Evolutionary conservation across 768 basidiomycete species (phyloP).

Genomic region (Leccinum broughii): DNA sequence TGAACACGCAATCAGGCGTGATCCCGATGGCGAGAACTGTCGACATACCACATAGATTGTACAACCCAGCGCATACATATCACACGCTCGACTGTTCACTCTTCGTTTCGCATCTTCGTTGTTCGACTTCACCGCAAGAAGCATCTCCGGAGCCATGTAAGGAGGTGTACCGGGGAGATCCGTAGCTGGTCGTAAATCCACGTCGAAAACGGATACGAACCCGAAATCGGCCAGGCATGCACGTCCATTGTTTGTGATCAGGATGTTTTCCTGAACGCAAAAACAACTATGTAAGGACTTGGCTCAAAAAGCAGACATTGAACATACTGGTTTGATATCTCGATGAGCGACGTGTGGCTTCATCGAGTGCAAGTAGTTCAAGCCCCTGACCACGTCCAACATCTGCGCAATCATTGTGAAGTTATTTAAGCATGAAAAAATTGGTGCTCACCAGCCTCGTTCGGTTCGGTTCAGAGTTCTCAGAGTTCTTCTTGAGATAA

Average conservation of each 20-base stretch:
- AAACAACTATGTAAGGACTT: slow-evolving; percentile 2
- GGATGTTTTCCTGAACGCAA: slow-evolving; percentile 44
- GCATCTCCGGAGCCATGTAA: slow-evolving; percentile 32
- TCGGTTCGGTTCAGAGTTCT: slow-evolving; percentile 25
- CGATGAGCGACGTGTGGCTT: slow-evolving; percentile 36
- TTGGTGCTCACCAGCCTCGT: slow-evolving; percentile 32
- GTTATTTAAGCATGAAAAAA: background rate
- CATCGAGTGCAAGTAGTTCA: slow-evolving; percentile 44
- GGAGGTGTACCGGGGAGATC: slow-evolving; percentile 16
- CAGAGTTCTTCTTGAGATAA: slow-evolving; percentile 30
- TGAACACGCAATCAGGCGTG: background rate
- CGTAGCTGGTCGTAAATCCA: slow-evolving; percentile 12
- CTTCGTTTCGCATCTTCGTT: slow-evolving; percentile 3
- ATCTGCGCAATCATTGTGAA: slow-evolving; percentile 30
- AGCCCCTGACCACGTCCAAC: slow-evolving; percentile 43
- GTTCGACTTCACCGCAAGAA: background rate
- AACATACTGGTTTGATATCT: slow-evolving; percentile 33
- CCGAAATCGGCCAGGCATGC: slow-evolving; percentile 57
- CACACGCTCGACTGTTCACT: slow-evolving; percentile 32
- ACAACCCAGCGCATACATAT: slow-evolving; percentile 44
- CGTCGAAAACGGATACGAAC: slow-evolving; percentile 28
- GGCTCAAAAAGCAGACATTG: background rate
- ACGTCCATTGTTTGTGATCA: slow-evolving; percentile 39
- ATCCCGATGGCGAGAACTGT: background rate
- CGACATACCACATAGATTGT: slow-evolving; percentile 39